phyloP scores from a whole-genome alignment of 768 basidiomycete genomes.

The Boletellus sp. region DNA sequence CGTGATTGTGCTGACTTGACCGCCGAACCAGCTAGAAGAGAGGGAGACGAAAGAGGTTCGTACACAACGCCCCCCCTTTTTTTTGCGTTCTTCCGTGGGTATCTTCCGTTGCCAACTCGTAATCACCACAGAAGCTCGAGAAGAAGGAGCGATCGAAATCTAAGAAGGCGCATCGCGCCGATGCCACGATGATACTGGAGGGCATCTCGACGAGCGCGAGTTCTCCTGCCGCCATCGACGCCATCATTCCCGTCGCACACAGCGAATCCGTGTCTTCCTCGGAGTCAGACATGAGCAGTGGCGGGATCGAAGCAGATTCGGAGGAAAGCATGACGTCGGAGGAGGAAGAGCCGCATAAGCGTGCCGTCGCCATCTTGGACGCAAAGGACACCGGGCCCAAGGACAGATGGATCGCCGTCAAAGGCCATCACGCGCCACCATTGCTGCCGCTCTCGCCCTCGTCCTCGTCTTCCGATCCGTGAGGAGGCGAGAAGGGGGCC shows the following conservation, averaged over 20 bases:
- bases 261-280: slow-evolving; percentile 45
- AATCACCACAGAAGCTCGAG: slow-evolving; percentile 44
- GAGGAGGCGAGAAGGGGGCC: background rate
- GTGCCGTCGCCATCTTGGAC: slow-evolving; percentile 14
- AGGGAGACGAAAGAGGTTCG: slow-evolving; percentile 46
- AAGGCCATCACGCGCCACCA: slow-evolving; percentile 36
- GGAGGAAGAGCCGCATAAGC: slow-evolving; percentile 54
- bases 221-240: slow-evolving; percentile 5
- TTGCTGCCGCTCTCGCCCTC: background rate
- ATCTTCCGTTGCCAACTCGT: background rate
- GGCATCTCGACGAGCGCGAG: slow-evolving; percentile 8
- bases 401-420: slow-evolving; percentile 80
- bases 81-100: background rate
- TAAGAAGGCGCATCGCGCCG: slow-evolving; percentile 42
- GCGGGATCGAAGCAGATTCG: slow-evolving; percentile 65
- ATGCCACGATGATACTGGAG: slow-evolving; percentile 30
- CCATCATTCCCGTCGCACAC: slow-evolving; percentile 19
- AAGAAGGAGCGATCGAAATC: slow-evolving; percentile 55
- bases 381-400: slow-evolving; percentile 33
- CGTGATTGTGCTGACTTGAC: slow-evolving; percentile 18
- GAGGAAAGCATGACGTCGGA: slow-evolving; percentile 77
- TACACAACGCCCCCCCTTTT: background rate
- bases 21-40: slow-evolving; percentile 36
- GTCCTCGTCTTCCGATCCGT: slow-evolving; percentile 10
- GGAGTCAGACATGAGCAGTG: slow-evolving; percentile 57